A percentile compares a stretch with the other conserved stretches of the same genome.
Conservation (phyloP, 2,329 filamentous ascomycete genomes). For the Epichloe brachyelytri region DNA sequence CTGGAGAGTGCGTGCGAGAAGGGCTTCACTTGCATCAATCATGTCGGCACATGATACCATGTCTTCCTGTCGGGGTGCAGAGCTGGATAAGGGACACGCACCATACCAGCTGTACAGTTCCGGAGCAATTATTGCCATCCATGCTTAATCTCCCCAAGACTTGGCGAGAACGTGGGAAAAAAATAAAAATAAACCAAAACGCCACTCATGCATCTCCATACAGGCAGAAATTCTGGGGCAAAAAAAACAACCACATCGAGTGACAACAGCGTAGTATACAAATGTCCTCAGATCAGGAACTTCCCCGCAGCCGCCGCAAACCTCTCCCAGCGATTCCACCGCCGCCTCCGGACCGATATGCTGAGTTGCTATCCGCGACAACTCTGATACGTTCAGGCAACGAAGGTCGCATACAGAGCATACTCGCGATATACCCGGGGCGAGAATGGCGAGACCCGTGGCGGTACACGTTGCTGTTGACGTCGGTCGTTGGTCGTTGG, state of each 20-base stretch:
- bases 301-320: slow-evolving; percentile 30
- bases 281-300: slow-evolving; percentile 18
- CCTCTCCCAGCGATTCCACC: slow-evolving; percentile 20
- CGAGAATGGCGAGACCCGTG: slow-evolving; percentile 40
- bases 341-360: slow-evolving; percentile 16
- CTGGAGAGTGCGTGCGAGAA: no score
- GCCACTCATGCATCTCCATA: no score
- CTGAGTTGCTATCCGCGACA: slow-evolving; percentile 22
- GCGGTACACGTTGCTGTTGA: slow-evolving; percentile 37
- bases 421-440: slow-evolving; percentile 37
- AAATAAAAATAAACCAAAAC: neutral
- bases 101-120: no score
- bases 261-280: neutral
- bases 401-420: slow-evolving; percentile 43
- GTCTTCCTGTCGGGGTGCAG: no score
- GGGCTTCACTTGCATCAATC: no score
- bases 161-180: neutral
- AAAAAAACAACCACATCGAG: neutral
- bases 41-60: no score
- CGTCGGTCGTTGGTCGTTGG: neutral
- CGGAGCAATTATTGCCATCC: no score
- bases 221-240: no score
- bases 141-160: no score
- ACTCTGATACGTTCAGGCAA: slow-evolving; percentile 32
- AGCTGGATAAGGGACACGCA: no score